Percentiles rank a stretch among this genome's conserved stretches.
These are phyloP conservation scores for Purpureocillium takamizusanense DNA, from an alignment of 2,329 filamentous ascomycete genomes.

Conservation along the genomic window DNA sequence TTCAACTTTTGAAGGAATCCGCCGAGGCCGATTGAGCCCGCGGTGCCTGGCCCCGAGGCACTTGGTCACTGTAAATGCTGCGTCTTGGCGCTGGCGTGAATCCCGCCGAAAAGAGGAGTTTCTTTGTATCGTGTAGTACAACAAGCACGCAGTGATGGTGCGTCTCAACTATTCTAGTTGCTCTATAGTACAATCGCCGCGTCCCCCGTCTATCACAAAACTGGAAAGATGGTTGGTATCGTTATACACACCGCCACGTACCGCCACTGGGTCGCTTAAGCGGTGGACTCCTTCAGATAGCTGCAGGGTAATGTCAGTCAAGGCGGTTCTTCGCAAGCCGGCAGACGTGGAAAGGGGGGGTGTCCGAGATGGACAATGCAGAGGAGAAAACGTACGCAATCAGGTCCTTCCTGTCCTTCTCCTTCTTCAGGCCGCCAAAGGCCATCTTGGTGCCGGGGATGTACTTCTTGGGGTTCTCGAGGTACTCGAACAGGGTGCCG, in stretches of 20 bases:
- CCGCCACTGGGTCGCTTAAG: constrained; percentile 37
- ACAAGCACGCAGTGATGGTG: constrained; percentile 19
- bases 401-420: constrained; percentile 97
- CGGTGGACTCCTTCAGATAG: constrained; percentile 61
- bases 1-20: no score
- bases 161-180: constrained; percentile 20
- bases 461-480: constrained; percentile 99
- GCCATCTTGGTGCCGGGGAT: constrained; percentile 99
- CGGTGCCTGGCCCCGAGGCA: no score
- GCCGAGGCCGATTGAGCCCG: no score
- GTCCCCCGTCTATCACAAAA: constrained; percentile 24
- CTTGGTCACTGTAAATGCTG: no score
- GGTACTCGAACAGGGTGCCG: constrained; percentile 85
- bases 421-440: constrained; percentile 99
- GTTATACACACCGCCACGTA: constrained; percentile 18
- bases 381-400: constrained; percentile 69
- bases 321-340: constrained; percentile 9
- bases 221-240: constrained; percentile 14
- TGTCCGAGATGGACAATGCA: background rate
- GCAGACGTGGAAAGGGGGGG: background rate
- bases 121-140: constrained; percentile 16
- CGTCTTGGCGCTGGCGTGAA: no score
- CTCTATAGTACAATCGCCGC: constrained; percentile 31
- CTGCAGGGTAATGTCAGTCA: constrained; percentile 23
- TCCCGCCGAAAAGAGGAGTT: constrained; percentile 24